These are phyloP conservation scores for Peterozyma xylosa DNA, from an alignment of 805 yeast species.

Conservation along the genomic window DNA sequence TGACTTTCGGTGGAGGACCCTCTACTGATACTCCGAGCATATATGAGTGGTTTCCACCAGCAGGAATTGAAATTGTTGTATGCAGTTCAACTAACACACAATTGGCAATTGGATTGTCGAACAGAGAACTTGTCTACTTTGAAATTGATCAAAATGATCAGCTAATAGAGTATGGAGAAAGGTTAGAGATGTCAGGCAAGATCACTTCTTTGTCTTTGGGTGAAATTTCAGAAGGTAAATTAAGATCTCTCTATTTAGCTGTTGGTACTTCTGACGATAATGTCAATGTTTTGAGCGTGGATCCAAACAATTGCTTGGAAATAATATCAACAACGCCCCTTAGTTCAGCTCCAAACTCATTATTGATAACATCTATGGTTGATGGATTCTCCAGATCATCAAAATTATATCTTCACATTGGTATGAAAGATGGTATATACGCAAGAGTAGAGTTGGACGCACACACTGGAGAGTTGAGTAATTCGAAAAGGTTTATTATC, in stretches of 20 bases:
- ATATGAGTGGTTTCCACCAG: slow-evolving; percentile 80
- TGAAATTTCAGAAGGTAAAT: slow-evolving; percentile 32
- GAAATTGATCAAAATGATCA: slow-evolving; percentile 64
- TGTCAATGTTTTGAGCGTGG: slow-evolving; percentile 58
- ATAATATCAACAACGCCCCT: slow-evolving; percentile 59
- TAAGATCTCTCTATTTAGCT: slow-evolving; percentile 51
- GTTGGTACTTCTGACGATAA: slow-evolving; percentile 69
- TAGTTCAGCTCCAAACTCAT: slow-evolving; percentile 38
- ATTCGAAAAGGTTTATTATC: slow-evolving; percentile 61
- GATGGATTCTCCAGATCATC: slow-evolving; percentile 10
- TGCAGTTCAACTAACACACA: slow-evolving; percentile 64
- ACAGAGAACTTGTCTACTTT: slow-evolving; percentile 72
- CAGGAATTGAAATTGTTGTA: slow-evolving; percentile 55
- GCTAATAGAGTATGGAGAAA: slow-evolving; percentile 62
- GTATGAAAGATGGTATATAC: slow-evolving; percentile 79
- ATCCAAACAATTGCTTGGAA: slow-evolving; percentile 52
- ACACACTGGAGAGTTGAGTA: slow-evolving; percentile 52
- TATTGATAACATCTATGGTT: slow-evolving; percentile 26
- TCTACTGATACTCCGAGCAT: slow-evolving; percentile 18
- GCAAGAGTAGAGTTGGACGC: slow-evolving; percentile 52
- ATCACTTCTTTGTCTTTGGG: slow-evolving; percentile 44
- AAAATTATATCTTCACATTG: slow-evolving; percentile 53
- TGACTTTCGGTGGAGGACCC: slow-evolving; percentile 25
- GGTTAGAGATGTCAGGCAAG: slow-evolving; percentile 43
- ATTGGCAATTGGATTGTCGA: slow-evolving; percentile 62